Evolutionary conservation across 2,329 filamentous ascomycete genomes (phyloP).

Genomic region (Stagonosporopsis cucurbitacearum): DNA sequence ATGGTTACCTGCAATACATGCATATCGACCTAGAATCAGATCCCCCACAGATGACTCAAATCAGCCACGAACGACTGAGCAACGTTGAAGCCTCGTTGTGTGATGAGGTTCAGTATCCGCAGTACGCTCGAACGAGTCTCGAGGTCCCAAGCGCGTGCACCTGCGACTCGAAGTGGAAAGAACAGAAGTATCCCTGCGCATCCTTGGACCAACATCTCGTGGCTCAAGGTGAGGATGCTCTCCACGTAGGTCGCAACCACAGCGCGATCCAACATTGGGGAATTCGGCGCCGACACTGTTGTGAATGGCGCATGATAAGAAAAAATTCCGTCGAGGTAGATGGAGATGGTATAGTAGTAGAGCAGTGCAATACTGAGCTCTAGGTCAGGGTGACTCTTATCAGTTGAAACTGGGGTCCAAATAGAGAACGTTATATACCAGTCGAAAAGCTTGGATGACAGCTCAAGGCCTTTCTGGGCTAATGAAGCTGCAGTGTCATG

Average conservation of each 20-base stretch:
- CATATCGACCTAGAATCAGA: neutral
- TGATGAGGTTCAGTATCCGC: neutral
- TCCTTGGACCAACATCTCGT: slow-evolving; percentile 23
- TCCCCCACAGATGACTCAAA: neutral
- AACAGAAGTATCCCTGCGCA: slow-evolving; percentile 32
- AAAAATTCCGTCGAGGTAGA: slow-evolving; percentile 38
- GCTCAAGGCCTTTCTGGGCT: slow-evolving; percentile 27
- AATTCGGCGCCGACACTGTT: slow-evolving; percentile 9
- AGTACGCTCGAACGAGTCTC: neutral
- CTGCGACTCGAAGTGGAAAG: slow-evolving; percentile 38
- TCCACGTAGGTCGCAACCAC: slow-evolving; percentile 26
- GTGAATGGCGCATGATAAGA: slow-evolving; percentile 35
- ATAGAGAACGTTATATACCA: slow-evolving; percentile 17
- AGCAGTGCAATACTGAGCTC: slow-evolving; percentile 25
- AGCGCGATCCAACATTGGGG: slow-evolving; percentile 23
- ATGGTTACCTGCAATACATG: neutral
- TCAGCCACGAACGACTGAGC: neutral
- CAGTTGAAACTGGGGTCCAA: no score
- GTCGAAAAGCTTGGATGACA: slow-evolving; percentile 23
- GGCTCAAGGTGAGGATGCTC: slow-evolving; percentile 29
- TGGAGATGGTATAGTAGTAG: slow-evolving; percentile 37
- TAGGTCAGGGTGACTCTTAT: neutral
- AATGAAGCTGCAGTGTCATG: slow-evolving; percentile 8
- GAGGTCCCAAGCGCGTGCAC: slow-evolving; percentile 25
- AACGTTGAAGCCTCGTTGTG: neutral